Conservation (phyloP, 192 early-diverging fungal species). For the Diversispora epigaea region DNA sequence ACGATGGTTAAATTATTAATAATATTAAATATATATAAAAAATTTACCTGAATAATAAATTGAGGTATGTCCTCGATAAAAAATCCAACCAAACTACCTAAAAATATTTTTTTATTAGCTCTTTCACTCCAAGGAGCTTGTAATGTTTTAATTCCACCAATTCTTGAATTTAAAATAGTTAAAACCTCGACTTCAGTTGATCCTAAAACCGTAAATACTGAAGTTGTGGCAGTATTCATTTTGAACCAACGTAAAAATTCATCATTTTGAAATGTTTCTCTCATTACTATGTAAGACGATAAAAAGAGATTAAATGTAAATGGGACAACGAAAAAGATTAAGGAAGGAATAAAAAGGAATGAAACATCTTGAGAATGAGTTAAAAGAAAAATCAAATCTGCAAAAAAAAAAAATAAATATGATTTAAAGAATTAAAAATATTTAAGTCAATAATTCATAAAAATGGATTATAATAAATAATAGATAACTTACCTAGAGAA, state of each 20-base stretch:
- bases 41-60: slow-evolving; percentile 6
- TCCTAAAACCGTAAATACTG: neutral
- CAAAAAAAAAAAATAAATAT: neutral
- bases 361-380: slow-evolving; percentile 1
- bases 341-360: slow-evolving; percentile 1
- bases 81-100: neutral
- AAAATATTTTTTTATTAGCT: neutral
- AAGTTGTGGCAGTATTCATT: neutral
- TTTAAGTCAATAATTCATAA: neutral
- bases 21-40: neutral
- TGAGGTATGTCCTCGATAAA: slow-evolving; percentile 5
- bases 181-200: slow-evolving; percentile 1
- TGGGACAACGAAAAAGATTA: neutral
- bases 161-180: slow-evolving; percentile 1
- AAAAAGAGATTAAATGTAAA: neutral
- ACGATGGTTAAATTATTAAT: neutral
- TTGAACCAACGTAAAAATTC: slow-evolving; percentile 2
- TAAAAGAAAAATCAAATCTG: neutral
- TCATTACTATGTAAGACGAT: neutral
- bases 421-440: neutral
- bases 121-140: slow-evolving; percentile 4
- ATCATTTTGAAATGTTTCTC: neutral
- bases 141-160: neutral
- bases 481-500: neutral
- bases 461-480: neutral